Percentiles rank a stretch among this genome's conserved stretches.
Conservation (phyloP, 441 rosid species). For the Jatropha multifida region DNA sequence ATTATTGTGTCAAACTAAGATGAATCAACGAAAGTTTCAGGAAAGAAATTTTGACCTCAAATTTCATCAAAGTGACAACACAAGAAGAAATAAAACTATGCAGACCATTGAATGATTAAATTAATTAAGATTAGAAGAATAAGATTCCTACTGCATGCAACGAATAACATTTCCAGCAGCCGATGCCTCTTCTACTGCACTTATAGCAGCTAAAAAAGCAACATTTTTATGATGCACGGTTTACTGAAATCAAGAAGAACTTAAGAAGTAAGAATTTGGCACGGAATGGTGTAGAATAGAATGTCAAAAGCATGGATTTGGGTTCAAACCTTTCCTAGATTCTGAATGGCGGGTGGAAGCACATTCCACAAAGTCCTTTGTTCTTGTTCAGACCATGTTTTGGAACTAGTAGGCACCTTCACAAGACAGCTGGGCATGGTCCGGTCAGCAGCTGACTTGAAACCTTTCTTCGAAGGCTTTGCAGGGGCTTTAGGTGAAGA, state of each 20-base stretch:
- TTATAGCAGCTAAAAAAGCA: conserved; percentile 39
- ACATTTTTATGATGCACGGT: conserved; percentile 35
- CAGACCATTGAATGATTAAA: neutral
- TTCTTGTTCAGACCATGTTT: conserved; percentile 28
- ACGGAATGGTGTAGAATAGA: conserved; percentile 1
- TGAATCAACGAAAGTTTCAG: neutral
- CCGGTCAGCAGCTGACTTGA: conserved; percentile 26
- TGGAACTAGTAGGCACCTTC: conserved; percentile 34
- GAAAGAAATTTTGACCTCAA: neutral
- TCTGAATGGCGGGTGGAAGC: conserved; percentile 35
- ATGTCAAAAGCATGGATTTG: conserved; percentile 7
- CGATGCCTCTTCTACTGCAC: conserved; percentile 44
- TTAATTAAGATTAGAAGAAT: conserved; percentile 7
- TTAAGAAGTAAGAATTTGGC: conserved; percentile 13
- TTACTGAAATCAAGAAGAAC: conserved; percentile 33
- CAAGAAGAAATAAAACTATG: neutral
- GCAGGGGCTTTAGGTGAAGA: conserved; percentile 20
- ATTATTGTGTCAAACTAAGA: neutral
- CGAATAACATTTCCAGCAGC: conserved; percentile 37
- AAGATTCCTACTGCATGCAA: conserved; percentile 39
- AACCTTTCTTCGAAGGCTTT: conserved; percentile 28
- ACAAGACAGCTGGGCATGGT: conserved; percentile 21
- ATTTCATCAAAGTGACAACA: neutral
- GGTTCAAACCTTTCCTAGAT: conserved; percentile 42
- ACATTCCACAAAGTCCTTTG: conserved; percentile 35